Conservation (phyloP, 352 stramenopile species). For the Pythium chondricola region DNA sequence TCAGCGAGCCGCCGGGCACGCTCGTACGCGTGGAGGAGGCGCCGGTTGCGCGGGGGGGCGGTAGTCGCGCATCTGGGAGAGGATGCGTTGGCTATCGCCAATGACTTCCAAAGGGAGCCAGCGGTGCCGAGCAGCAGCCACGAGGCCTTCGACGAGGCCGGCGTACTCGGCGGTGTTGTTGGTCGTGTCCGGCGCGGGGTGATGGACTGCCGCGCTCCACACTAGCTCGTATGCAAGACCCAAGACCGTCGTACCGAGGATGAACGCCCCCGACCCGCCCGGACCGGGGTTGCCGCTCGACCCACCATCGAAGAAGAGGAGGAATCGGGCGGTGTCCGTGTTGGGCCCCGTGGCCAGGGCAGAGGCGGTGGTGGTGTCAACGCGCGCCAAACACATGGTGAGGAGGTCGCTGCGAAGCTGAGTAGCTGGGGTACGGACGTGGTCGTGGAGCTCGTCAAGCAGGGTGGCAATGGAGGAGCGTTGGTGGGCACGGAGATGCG, state of each 20-base stretch:
- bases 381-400: no score
- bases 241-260: background rate
- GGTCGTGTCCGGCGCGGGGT: background rate
- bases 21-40: background rate
- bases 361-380: no score
- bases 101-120: slow-evolving; percentile 5
- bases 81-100: slow-evolving; percentile 7
- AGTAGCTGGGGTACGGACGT: no score
- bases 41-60: background rate
- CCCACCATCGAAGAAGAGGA: slow-evolving; percentile 10
- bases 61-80: background rate
- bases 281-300: slow-evolving; percentile 1
- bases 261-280: background rate
- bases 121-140: background rate
- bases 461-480: no score
- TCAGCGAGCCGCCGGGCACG: background rate
- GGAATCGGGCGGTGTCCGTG: background rate
- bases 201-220: background rate
- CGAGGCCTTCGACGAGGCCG: background rate
- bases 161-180: slow-evolving; percentile 12
- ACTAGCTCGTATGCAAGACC: background rate
- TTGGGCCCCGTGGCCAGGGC: no score
- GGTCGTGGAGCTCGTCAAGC: no score
- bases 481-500: no score
- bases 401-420: no score